A percentile compares a stretch with the other conserved stretches of the same genome.
Conservation (phyloP, 306 rosid species). For the Medicago lupulina region DNA sequence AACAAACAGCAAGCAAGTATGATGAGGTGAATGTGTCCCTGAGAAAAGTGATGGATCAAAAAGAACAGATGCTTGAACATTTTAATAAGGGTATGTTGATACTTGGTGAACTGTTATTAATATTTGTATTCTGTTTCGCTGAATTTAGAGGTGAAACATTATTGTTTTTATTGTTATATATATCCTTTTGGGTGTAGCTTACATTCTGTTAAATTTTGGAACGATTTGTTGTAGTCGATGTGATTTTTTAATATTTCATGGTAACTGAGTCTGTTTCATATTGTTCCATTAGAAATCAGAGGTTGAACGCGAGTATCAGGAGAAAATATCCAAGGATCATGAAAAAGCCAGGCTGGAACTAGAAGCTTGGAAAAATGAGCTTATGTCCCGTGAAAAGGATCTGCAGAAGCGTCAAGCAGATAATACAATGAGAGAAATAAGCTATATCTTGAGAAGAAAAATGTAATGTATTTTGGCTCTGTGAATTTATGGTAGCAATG, state of each 20-base stretch:
- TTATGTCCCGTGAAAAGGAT: conserved; percentile 56
- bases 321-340: conserved; percentile 54
- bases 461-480: conserved; percentile 50
- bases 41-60: conserved; percentile 49
- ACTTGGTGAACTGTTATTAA: conserved; percentile 13
- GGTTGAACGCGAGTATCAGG: conserved; percentile 34
- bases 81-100: conserved; percentile 58
- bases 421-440: conserved; percentile 61
- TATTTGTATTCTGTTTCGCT: not conserved
- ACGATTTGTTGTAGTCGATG: conserved; percentile 6
- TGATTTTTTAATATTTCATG: conserved; percentile 26
- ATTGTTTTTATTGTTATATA: conserved; percentile 13
- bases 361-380: conserved; percentile 54
- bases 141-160: conserved; percentile 9
- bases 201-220: not conserved
- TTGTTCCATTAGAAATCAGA: conserved; percentile 56
- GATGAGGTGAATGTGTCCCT: conserved; percentile 47
- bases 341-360: conserved; percentile 49
- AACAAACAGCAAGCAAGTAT: conserved; percentile 52
- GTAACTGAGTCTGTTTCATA: conserved; percentile 35
- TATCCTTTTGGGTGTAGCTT: conserved; percentile 11
- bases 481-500: conserved; percentile 16
- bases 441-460: conserved; percentile 52
- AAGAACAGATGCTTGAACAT: conserved; percentile 50
- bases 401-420: conserved; percentile 54